Evolutionary conservation across 257 asterid species (phyloP).

Genomic region (Pogostemon cablin): DNA sequence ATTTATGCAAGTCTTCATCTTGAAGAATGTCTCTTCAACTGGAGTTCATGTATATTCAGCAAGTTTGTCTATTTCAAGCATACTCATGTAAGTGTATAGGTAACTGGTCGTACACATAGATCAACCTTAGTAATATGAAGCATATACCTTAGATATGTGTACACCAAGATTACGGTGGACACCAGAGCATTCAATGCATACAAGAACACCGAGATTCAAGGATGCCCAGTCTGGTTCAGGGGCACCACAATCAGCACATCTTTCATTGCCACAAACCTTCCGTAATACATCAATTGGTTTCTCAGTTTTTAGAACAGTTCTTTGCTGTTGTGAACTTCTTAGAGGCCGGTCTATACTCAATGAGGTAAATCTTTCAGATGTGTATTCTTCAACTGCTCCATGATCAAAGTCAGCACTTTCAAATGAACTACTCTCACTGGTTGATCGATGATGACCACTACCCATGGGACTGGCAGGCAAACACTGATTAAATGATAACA

Average conservation of each 20-base stretch:
- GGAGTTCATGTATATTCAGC: neutral
- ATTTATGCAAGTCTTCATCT: neutral
- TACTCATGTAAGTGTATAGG: neutral
- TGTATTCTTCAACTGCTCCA: conserved; percentile 77
- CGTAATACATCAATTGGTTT: conserved; percentile 86
- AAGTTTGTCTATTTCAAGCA: neutral
- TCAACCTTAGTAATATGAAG: conserved; percentile 1
- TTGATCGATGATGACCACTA: conserved; percentile 88
- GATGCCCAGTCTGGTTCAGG: conserved; percentile 99
- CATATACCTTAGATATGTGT: conserved; percentile 93
- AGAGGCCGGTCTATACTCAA: conserved; percentile 65
- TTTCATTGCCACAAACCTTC: conserved; percentile 90
- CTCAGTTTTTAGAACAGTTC: conserved; percentile 63
- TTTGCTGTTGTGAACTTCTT: conserved; percentile 71
- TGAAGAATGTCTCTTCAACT: neutral
- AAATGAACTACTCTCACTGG: conserved; percentile 97
- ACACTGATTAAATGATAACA: conserved; percentile 53
- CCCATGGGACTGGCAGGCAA: conserved; percentile 84
- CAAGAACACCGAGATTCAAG: conserved; percentile 91
- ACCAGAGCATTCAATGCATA: conserved; percentile 99
- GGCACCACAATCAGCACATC: conserved; percentile 97
- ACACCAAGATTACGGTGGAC: conserved; percentile 99
- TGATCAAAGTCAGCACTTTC: conserved; percentile 93
- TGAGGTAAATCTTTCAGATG: conserved; percentile 72
- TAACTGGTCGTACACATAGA: neutral